Percentiles rank a stretch among this genome's conserved stretches.
Evolutionary conservation across 768 basidiomycete genomes (phyloP).

Genomic region (Steccherinum ochraceum): DNA sequence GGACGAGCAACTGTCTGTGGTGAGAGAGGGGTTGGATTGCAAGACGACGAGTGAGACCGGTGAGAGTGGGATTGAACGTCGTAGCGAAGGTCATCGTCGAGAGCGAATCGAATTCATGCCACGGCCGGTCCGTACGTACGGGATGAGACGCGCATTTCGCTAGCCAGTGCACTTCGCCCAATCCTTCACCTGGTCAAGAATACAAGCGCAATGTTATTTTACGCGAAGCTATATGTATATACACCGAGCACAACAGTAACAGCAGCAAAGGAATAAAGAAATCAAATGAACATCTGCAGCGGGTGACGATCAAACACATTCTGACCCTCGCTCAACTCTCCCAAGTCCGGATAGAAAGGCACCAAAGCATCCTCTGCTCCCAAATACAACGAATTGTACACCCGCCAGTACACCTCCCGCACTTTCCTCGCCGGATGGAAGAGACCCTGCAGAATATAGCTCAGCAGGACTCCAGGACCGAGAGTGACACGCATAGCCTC

Average conservation of each 20-base stretch:
- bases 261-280: neutral
- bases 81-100: too few species aligned
- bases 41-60: too few species aligned
- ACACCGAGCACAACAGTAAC: neutral
- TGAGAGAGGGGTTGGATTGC: too few species aligned
- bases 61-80: too few species aligned
- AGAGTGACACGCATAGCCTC: slow-evolving; percentile 96
- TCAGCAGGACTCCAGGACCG: slow-evolving; percentile 87
- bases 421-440: slow-evolving; percentile 98
- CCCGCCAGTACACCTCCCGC: slow-evolving; percentile 91
- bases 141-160: too few species aligned
- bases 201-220: too few species aligned
- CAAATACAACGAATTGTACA: slow-evolving; percentile 92
- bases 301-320: slow-evolving; percentile 85
- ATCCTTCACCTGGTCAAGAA: too few species aligned
- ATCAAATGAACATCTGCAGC: slow-evolving; percentile 73
- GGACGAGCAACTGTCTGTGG: too few species aligned
- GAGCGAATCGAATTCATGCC: too few species aligned
- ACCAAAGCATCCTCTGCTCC: slow-evolving; percentile 89
- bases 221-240: neutral
- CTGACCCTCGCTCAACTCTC: slow-evolving; percentile 84
- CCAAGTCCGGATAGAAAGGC: slow-evolving; percentile 89
- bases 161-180: too few species aligned
- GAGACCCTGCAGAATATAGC: slow-evolving; percentile 89
- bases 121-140: too few species aligned